These are phyloP conservation scores for Podospora pseudocomata DNA, from an alignment of 495 filamentous ascomycete genomes.

Conservation along the genomic window DNA sequence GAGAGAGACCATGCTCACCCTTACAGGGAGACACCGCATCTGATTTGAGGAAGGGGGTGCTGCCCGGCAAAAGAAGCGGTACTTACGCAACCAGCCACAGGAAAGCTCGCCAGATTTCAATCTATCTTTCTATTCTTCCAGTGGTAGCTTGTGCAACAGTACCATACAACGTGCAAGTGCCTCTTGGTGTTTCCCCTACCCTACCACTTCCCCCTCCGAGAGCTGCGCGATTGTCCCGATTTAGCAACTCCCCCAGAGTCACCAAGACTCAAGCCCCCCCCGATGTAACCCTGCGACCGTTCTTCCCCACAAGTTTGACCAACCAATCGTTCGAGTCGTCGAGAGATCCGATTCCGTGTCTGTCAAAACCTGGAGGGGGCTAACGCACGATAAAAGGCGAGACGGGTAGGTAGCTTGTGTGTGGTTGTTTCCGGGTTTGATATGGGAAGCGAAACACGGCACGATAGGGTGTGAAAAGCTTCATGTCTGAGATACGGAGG, in stretches of 20 bases:
- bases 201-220: too few species aligned
- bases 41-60: background rate
- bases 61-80: background rate
- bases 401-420: background rate
- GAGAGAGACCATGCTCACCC: background rate
- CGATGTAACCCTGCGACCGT: background rate
- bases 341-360: background rate
- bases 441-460: slow-evolving; percentile 6
- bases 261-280: background rate
- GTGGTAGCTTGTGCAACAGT: background rate
- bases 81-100: background rate
- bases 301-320: background rate
- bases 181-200: background rate
- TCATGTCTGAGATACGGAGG: background rate
- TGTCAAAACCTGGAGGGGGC: background rate
- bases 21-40: background rate
- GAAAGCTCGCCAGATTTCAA: background rate
- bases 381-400: background rate
- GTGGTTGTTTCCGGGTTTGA: background rate
- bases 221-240: too few species aligned
- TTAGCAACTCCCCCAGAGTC: too few species aligned
- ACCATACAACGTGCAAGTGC: background rate
- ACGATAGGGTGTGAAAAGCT: slow-evolving; percentile 18
- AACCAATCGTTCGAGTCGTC: background rate
- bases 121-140: background rate